Conservation (phyloP, 306 rosid genomes). For the Cicer judaicum region DNA sequence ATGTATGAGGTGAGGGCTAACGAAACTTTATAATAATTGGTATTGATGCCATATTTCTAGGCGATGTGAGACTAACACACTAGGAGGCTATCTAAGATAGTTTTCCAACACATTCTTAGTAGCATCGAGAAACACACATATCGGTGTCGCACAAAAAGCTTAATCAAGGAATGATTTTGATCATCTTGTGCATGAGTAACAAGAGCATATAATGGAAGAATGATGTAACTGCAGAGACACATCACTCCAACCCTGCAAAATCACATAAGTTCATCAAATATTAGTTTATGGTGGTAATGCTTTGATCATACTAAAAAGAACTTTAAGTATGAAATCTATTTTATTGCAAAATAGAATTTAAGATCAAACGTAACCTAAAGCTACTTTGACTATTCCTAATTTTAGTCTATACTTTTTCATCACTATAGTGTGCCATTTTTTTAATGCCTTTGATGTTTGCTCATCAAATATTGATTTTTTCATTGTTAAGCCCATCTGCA, state of each 20-base stretch:
- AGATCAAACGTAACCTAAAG: slow-evolving; percentile 67
- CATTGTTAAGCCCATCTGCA: too few species aligned
- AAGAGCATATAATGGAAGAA: slow-evolving; percentile 91
- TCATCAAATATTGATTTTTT: too few species aligned
- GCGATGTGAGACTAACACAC: too few species aligned
- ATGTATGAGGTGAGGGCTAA: neutral
- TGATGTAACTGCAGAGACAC: slow-evolving; percentile 84
- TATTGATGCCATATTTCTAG: neutral
- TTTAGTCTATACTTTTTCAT: too few species aligned
- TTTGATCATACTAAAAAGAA: neutral
- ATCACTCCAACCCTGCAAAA: slow-evolving; percentile 65
- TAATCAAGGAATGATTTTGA: neutral
- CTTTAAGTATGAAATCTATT: slow-evolving; percentile 5
- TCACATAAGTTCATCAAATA: slow-evolving; percentile 26
- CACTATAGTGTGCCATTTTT: too few species aligned
- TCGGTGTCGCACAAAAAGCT: neutral
- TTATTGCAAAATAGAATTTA: neutral
- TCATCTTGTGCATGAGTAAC: slow-evolving; percentile 75
- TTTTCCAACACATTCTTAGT: neutral
- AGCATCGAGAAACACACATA: neutral
- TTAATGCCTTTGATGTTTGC: too few species aligned
- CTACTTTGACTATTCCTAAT: slow-evolving; percentile 55
- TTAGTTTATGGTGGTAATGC: slow-evolving; percentile 14
- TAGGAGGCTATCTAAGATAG: neutral
- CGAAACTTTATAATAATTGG: neutral